Base-by-base conservation (phyloP, 129 eudicot genomes). In the Gnaphalium uliginosum region DNA sequence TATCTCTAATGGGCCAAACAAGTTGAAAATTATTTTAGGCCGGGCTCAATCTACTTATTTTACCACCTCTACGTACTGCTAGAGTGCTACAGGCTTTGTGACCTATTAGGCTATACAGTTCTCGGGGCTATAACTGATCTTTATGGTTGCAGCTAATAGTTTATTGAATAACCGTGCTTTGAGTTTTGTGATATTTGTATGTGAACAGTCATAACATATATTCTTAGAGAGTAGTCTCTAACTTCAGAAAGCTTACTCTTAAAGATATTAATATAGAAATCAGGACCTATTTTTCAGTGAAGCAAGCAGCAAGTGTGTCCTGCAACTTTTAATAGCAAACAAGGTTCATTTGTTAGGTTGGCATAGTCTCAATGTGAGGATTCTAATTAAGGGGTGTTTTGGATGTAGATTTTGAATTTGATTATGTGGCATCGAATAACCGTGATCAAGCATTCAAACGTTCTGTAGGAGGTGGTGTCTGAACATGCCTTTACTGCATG, bases 111-210 rank as follows among this genome's bases (percentile, higher is more conserved):
- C 48, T 10, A 41, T 41, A 41, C 48, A 33, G 15, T 41, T 41
- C 48, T 41, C 0, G 48, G 48, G 48, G 48, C 48, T 41, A 41
- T 41, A 41, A 41, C 15, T 41, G 48, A 41, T 41, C 13, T 15
- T 2, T 41, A 41, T 10, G 48, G 48, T 41, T 15, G 15, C 17
- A 9, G 50, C 17, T 70, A 50, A 46, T 27, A 48, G 19, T 29
- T 66, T 32, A 46, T 21, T 75, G 30, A 64, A 63, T 63, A 26
- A 27, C 21, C 24, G 32, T 69, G 74, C 74, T 48, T 17, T 9
- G 30, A 24, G 60, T 69, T 51, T 11, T 29, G 27, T 30, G 19
- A 51, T 1, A 48, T 23, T 54, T 53, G 76, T 32, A 54, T n/a
- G 66, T 54, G 51, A 30, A 71, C 8, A 29, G 30, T n/a, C 30